phyloP scores from a whole-genome alignment of 2,329 filamentous ascomycete genomes.

The Dryadomyces quercus-mongolicae region DNA sequence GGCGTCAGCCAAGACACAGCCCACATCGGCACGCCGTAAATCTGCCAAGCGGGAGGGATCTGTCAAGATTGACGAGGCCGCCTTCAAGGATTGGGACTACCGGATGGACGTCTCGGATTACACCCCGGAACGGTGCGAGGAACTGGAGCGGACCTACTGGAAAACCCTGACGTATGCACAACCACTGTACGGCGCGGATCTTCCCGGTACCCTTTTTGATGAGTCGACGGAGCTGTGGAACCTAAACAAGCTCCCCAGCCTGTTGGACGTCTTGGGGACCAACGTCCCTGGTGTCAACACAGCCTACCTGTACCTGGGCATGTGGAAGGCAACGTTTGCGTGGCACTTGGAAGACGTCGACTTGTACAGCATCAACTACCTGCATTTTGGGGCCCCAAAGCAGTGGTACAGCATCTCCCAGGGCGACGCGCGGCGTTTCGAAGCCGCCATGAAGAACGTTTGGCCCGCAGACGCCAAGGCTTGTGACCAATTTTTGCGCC shows the following conservation, averaged over 20 bases:
- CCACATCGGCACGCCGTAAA: constrained; percentile 76
- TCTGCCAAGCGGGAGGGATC: constrained; percentile 69
- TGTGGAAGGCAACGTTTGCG: constrained; percentile 99
- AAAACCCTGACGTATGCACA: constrained; percentile 92
- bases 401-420: constrained; percentile 99
- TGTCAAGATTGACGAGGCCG: constrained; percentile 75
- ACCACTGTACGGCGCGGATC: constrained; percentile 90
- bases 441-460: constrained; percentile 86
- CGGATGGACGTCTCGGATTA: constrained; percentile 79
- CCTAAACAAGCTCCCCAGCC: constrained; percentile 82
- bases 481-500: constrained; percentile 88
- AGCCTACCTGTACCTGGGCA: constrained; percentile 91
- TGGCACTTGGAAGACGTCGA: constrained; percentile 99
- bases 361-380: constrained; percentile 98
- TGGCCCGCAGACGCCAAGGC: constrained; percentile 94
- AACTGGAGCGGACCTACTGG: constrained; percentile 93
- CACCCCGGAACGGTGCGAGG: constrained; percentile 82
- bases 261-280: constrained; percentile 85
- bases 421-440: constrained; percentile 82
- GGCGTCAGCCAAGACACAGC: constrained; percentile 52
- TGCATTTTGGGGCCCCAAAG: constrained; percentile 96
- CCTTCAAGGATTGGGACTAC: constrained; percentile 87
- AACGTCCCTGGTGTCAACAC: constrained; percentile 98
- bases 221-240: constrained; percentile 82
- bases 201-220: constrained; percentile 89